These are phyloP conservation scores for Pinus taeda DNA, from an alignment of 75 land plant species.

Conservation along the genomic window DNA sequence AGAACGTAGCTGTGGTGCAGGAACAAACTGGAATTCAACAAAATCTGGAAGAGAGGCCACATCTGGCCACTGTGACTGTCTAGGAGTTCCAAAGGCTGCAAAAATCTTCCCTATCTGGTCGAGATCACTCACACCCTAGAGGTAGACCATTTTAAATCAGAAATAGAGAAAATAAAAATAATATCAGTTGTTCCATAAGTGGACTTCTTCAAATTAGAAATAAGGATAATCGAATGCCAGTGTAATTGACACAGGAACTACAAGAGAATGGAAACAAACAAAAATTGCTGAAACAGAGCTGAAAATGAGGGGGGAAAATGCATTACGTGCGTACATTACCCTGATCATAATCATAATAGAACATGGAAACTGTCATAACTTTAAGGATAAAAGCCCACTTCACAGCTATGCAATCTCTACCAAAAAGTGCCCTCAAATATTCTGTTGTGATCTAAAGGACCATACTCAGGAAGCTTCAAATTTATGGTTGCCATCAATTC, in stretches of 20 bases:
- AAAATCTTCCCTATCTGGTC: slow-evolving; percentile 99
- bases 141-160: not conserved
- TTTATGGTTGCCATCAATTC: too few species aligned
- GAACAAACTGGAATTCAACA: slow-evolving; percentile 85
- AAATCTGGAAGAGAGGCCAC: slow-evolving; percentile 93
- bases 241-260: not conserved
- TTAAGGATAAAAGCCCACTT: too few species aligned
- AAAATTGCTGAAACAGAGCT: too few species aligned
- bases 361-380: not conserved
- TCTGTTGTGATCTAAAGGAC: too few species aligned
- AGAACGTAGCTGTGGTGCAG: slow-evolving; percentile 76
- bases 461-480: too few species aligned
- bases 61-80: slow-evolving; percentile 92
- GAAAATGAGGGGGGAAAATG: not conserved
- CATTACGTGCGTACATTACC: not conserved
- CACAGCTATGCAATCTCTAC: too few species aligned
- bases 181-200: not conserved
- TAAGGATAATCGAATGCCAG: not conserved
- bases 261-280: not conserved
- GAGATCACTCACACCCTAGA: slow-evolving; percentile 86
- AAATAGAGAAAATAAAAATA: not conserved
- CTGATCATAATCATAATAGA: not conserved
- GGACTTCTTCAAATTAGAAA: slow-evolving; percentile 2
- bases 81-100: slow-evolving; percentile 94
- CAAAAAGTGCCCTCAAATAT: too few species aligned